Evolutionary conservation across 2,329 filamentous ascomycete species (phyloP).

Genomic region (Aspergillus brunneoviolaceus): DNA sequence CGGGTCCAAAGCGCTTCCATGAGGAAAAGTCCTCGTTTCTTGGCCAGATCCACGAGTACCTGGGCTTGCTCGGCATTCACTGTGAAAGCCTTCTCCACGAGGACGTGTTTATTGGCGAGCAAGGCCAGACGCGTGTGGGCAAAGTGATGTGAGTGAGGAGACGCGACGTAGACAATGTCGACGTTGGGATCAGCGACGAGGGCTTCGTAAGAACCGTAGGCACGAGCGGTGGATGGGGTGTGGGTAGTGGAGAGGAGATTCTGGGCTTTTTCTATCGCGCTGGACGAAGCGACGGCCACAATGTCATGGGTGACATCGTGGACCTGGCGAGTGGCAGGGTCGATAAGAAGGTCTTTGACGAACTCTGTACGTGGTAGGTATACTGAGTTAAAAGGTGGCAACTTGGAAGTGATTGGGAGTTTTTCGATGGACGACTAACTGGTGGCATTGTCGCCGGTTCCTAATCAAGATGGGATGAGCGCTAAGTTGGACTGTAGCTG

Average conservation of each 20-base stretch:
- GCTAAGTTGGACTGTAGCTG: too few relatives aligned
- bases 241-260: not conserved
- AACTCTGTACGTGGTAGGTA: too few relatives aligned
- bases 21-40: slow-evolving; percentile 66
- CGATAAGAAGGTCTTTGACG: too few relatives aligned
- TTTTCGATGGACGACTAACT: too few relatives aligned
- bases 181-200: slow-evolving; percentile 70
- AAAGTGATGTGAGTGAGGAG: slow-evolving; percentile 82
- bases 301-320: too few relatives aligned
- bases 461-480: too few relatives aligned
- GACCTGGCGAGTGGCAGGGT: too few relatives aligned
- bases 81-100: slow-evolving; percentile 82
- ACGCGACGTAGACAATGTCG: slow-evolving; percentile 79
- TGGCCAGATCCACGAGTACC: slow-evolving; percentile 66
- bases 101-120: slow-evolving; percentile 73
- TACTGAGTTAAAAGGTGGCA: too few relatives aligned
- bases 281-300: too few relatives aligned
- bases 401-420: too few relatives aligned
- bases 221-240: not conserved
- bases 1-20: slow-evolving; percentile 84
- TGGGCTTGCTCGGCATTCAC: slow-evolving; percentile 70
- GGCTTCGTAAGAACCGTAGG: slow-evolving; percentile 73
- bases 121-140: slow-evolving; percentile 78
- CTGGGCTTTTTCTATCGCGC: not conserved
- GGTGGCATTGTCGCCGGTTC: too few relatives aligned